Evolutionary conservation across 1,139 yeast species (phyloP), one percentile per base, ranked within the genome.

Genomic region (Yamadazyma epiphylla): DNA sequence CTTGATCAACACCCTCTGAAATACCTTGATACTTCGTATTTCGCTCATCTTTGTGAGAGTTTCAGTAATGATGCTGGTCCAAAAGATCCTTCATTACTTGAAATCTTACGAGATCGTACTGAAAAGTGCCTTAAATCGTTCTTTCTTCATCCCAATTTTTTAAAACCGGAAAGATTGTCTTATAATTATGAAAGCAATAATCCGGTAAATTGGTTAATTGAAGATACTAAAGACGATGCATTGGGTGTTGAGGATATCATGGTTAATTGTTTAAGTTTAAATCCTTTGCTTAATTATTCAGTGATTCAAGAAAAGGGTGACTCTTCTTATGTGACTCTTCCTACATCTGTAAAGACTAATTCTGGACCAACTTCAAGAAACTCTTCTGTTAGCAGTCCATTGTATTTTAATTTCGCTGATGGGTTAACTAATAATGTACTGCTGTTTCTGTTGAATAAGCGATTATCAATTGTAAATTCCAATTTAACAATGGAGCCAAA

Each of bases 101-200:
- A 23, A 7, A 7, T 12, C 8, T 7, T 10, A n/a, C 5, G 12
- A 13, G 15, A 13, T 5, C 8, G 13, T 13, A 40, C 48, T 15
- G 36, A 32, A 14, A 20, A 22, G 1, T 40, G 39, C 16, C 40
- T 48, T 24, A 45, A 38, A 28, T 41, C 53, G 1, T 58, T 73
- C 39, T 46, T 60, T 19, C 39, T 77, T 8, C 83, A 80, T 41
- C 80, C 81, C 1, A 64, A 69, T 30, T 57, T 77, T 27, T 38
- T 64, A 4, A 39, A 42, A 10, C 40, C 65, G 9, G 45, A 51
- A 35, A 27, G 46, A 36, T 24, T 50, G 3, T 31, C 68, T 1
- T 38, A 55, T 1, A 61, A 59, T 16, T 54, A 60, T n/a, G 84
- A 77, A 39, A 43, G 68, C 4, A 41, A 52, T 6, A 62, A 64